Conservation (phyloP, 805 yeast species). For the Brettanomyces custersianus region DNA sequence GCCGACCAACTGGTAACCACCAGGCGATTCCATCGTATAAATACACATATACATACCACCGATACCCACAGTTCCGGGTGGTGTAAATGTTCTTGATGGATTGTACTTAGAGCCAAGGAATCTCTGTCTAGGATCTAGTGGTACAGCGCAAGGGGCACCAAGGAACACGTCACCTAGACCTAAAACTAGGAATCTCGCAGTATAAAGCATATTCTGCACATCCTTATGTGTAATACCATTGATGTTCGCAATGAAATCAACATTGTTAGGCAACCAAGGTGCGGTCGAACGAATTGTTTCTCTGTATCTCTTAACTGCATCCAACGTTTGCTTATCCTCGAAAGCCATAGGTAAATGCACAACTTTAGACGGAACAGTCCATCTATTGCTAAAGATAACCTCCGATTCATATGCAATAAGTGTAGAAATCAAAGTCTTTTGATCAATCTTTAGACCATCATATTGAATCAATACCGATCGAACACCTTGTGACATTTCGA, state of each 20-base stretch:
- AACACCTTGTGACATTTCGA: slow-evolving; percentile 97
- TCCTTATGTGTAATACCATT: slow-evolving; percentile 71
- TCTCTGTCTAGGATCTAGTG: slow-evolving; percentile 93
- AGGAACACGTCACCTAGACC: slow-evolving; percentile 96
- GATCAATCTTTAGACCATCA: slow-evolving; percentile 55
- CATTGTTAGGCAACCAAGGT: slow-evolving; percentile 97
- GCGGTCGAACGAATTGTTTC: slow-evolving; percentile 91
- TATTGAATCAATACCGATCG: slow-evolving; percentile 87
- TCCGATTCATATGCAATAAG: slow-evolving; percentile 70
- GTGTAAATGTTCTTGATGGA: slow-evolving; percentile 93
- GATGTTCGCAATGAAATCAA: slow-evolving; percentile 86
- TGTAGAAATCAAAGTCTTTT: slow-evolving; percentile 49
- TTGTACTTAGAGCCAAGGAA: slow-evolving; percentile 89
- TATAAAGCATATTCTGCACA: slow-evolving; percentile 76
- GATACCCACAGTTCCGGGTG: slow-evolving; percentile 94
- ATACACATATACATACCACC: slow-evolving; percentile 99
- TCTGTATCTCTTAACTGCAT: slow-evolving; percentile 82
- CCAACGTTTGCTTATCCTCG: slow-evolving; percentile 83
- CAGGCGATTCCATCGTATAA: slow-evolving; percentile 96
- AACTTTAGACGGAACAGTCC: slow-evolving; percentile 80
- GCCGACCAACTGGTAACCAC: slow-evolving; percentile 96
- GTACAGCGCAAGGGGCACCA: slow-evolving; percentile 98
- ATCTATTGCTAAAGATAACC: slow-evolving; percentile 62
- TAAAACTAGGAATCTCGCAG: slow-evolving; percentile 84
- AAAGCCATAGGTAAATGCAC: slow-evolving; percentile 92